Base-by-base conservation (phyloP, 495 filamentous ascomycete species). In the Aspergillus conjunctus region DNA sequence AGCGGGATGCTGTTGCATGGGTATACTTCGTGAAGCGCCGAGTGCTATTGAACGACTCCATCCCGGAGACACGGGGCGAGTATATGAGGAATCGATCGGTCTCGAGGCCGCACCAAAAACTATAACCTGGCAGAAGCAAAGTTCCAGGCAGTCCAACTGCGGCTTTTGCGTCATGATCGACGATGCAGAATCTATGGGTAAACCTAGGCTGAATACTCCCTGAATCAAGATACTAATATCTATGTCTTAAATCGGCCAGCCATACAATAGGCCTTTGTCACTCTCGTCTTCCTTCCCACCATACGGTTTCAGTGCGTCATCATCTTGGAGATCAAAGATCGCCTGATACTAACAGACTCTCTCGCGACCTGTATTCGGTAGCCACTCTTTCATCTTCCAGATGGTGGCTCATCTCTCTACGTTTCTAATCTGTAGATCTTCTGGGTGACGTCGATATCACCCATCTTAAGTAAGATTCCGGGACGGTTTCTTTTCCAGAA, bases 171-270 rank as follows among this genome's bases (percentile, higher is more conserved):
- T 26, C 18, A 44, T 34, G 52, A 55, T 43, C 21, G 37, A 11
- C 33, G 52, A 55, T 55, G 52, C 17, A 55, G 52, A 55, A 55
- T 43, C 20, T 55, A 34, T 44, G n/a, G 9, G 52, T 3, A 20
- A 10, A 15, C 15, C 26, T 53, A 15, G 0, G 20, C 18, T 41
- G 15, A 39, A 39, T 39, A 1, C 15, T 7, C 9, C 34, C 34
- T 11, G 15, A 39, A 39, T 15, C 34, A 15, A 9, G 15, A 39
- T 11, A 39, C 34, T 15, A 39, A 39, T 21, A 8, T 14, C 33
- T 7, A 54, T n/a, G 2, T 12, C 20, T 51, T 15, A 0, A 51
- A 31, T 26, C 26, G 22, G 8, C 26, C 26, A 55, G 52, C 43
- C 52, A n/a, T n/a, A n/a, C n/a, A n/a, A n/a, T n/a, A n/a, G n/a